Evolutionary conservation across 108 stramenopile species (phyloP), one percentile per base, ranked within the genome.

Genomic region (Mediolabrus comicus): DNA sequence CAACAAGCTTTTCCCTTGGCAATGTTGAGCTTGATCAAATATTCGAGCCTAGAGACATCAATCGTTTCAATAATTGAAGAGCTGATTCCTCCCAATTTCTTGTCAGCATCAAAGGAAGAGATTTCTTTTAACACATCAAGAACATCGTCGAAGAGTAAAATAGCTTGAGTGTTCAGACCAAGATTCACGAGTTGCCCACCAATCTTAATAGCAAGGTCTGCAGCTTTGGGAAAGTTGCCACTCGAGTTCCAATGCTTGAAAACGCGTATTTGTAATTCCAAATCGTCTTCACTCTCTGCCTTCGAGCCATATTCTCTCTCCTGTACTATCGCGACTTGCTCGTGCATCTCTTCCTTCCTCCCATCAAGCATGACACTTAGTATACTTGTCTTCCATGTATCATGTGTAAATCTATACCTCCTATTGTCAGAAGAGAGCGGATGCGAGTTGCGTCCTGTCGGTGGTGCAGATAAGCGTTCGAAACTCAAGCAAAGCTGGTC

Each of bases 161-260:
- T 74, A 53, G 74, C 77, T 62, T 87, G 85, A 13, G 76, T 53
- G n/a, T 74, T 82, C 25, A 87, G 58, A 17, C 84, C 90, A 56
- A 84, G 63, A 10, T 65, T 28, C 71, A 85, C 81, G 7, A 91
- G 66, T 13, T 77, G 62, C 7, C 51, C 57, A 5, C 90, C 90
- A 58, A 85, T 83, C 25, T 76, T 53, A 34, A 91, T 64, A 27
- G 87, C 86, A 49, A 83, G 60, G 2, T 69, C 58, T 28, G 86
- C 59, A 38, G 85, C 72, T 52, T 87, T 84, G 2, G 29, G 16
- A 35, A 71, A 74, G 59, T 81, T 70, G 6, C 73, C 77, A 62
- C 80, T 75, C 24, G 54, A 51, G 27, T 81, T 85, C 85, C 86
- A 86, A 59, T 91, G 90, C 16, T 69, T 58, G 33, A 87, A 85